These are phyloP conservation scores for Eimeria zaria DNA, from an alignment of 169 alveolate genomes.

Conservation along the genomic window DNA sequence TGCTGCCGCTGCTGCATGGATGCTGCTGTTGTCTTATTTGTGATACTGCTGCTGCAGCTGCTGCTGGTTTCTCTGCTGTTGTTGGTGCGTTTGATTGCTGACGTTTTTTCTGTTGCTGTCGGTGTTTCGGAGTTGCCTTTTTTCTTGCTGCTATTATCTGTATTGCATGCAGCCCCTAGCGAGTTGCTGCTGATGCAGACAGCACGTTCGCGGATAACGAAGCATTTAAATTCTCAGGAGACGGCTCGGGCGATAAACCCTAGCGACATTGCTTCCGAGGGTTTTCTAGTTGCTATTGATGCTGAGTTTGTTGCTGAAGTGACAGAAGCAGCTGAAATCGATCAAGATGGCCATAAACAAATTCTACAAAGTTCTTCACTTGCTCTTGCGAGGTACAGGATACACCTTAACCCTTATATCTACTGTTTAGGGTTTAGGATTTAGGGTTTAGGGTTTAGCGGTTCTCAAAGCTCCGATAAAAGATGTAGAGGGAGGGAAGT, in stretches of 20 bases:
- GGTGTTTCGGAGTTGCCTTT: not conserved
- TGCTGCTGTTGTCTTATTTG: not conserved
- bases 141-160: not conserved
- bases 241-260: not conserved
- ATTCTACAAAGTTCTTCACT: constrained; percentile 82
- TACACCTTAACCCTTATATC: constrained; percentile 72
- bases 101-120: not conserved
- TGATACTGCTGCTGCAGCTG: not conserved
- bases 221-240: not conserved
- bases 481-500: too few species aligned
- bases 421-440: constrained; percentile 22
- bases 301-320: constrained; percentile 88
- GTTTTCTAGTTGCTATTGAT: constrained; percentile 85
- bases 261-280: constrained; percentile 1
- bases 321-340: constrained; percentile 84
- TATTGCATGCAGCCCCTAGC: constrained; percentile 60
- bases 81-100: not conserved
- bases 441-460: not conserved
- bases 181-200: constrained; percentile 64
- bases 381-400: constrained; percentile 84
- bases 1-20: not conserved
- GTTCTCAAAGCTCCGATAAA: too few species aligned
- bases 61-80: not conserved
- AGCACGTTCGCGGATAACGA: not conserved
- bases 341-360: constrained; percentile 85